Conservation (phyloP, 1,139 yeast species). For the Pichia norvegensis region DNA sequence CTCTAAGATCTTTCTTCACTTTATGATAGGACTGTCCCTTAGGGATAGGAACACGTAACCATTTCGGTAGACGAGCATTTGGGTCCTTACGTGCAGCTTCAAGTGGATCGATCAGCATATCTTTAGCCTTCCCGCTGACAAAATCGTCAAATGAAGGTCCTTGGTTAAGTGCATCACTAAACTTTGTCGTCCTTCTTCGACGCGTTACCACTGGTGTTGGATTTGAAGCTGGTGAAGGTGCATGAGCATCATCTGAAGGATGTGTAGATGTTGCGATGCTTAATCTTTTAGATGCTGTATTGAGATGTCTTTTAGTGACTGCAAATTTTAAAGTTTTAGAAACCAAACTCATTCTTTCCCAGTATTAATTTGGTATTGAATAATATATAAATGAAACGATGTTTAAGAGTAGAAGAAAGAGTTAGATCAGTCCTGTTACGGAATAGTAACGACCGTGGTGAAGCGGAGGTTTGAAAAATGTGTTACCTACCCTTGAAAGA, state of each 20-base stretch:
- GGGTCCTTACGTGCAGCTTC: conserved; percentile 57
- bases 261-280: neutral
- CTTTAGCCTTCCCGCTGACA: conserved; percentile 68
- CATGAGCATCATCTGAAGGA: neutral
- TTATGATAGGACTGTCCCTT: conserved; percentile 78
- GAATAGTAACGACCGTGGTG: too few relatives aligned
- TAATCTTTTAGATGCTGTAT: neutral
- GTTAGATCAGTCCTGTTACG: too few relatives aligned
- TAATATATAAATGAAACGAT: too few relatives aligned
- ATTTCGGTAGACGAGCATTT: conserved; percentile 62
- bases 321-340: neutral
- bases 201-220: conserved; percentile 16
- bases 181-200: conserved; percentile 49
- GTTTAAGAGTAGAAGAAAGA: too few relatives aligned
- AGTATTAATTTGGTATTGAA: neutral
- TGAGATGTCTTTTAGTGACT: neutral
- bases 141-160: conserved; percentile 97
- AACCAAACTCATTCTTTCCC: neutral
- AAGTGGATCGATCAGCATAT: conserved; percentile 54
- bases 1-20: conserved; percentile 79
- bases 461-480: too few relatives aligned
- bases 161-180: conserved; percentile 63
- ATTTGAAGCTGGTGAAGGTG: neutral
- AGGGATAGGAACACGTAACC: conserved; percentile 95
- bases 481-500: too few relatives aligned